Base-by-base conservation (phyloP, 148 eudicot genomes). In the Hydrangea macrophylla region DNA sequence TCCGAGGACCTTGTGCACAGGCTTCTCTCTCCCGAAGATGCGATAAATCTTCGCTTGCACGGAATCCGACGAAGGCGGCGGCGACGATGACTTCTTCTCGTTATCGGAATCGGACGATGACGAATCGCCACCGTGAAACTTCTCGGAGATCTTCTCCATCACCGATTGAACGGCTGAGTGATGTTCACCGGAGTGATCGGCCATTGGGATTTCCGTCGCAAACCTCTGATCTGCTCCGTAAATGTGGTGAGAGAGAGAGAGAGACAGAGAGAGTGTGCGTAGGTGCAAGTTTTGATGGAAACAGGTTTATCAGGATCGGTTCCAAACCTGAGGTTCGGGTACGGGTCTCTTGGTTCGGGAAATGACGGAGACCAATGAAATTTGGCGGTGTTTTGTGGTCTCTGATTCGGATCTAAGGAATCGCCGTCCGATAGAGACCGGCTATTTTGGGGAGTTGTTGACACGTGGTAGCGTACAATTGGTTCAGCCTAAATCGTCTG, bases 21-120 rank as follows among this genome's bases (percentile, higher is more conserved):
- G 94, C 64, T 68, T 78, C 50, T 91, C 86, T 0, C 97, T 73
- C 31, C 97, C 97, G 22, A 91, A 86, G 13, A 91, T 70, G 32
- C 92, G 88, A n/a, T 81, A 85, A 67, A 86, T 78, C 84, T 88
- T 88, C 2, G 84, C 45, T 69, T 81, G 82, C 20, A 83, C 65
- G n/a, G 77, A 55, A 12, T 45, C 42, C 11, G 65, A 33, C 17
- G 77, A 55, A 12, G 55, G 42, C 11, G 65, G 33, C 17, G 75
- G 50, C 32, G 73, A 25, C 6, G 80, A 70, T 1, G 64, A 7
- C 61, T 67, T 67, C 62, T 70, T 76, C 10, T 79, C 82, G 18
- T 64, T 30, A 0, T 84, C 86, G 20, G 84, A 82, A 26, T 83
- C 92, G 0, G 90, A 85, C 1, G 88, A 72, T 0, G 81, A 72